Conservation (phyloP, 2,329 filamentous ascomycete genomes). For the Scytalidium lignicola region DNA sequence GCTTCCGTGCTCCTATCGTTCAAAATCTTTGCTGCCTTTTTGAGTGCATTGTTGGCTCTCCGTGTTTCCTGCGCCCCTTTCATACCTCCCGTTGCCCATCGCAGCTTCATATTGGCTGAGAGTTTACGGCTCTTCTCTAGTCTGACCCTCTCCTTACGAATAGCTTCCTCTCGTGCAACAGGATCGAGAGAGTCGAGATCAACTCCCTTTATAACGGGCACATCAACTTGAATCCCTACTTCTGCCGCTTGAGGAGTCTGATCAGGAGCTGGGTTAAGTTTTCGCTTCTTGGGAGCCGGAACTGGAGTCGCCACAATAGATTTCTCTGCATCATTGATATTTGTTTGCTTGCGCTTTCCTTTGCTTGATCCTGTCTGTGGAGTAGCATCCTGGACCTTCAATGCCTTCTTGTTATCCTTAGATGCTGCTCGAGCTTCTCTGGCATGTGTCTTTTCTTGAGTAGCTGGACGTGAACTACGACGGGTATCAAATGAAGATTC, state of each 20-base stretch:
- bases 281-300: neutral
- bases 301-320: neutral
- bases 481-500: slow-evolving; percentile 9
- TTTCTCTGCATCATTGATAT: neutral
- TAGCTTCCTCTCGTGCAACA: slow-evolving; percentile 1
- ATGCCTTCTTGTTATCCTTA: neutral
- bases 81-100: slow-evolving; percentile 59
- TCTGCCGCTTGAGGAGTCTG: neutral
- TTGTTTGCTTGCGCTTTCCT: neutral
- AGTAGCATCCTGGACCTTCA: neutral
- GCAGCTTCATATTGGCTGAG: slow-evolving; percentile 58
- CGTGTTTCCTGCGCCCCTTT: slow-evolving; percentile 54
- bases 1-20: neutral
- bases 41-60: slow-evolving; percentile 54
- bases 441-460: slow-evolving; percentile 8
- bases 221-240: neutral
- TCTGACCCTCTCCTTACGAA: slow-evolving; percentile 16
- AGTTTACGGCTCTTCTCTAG: slow-evolving; percentile 57
- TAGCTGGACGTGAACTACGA: slow-evolving; percentile 9
- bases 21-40: slow-evolving; percentile 38
- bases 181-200: neutral
- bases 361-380: neutral
- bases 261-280: neutral
- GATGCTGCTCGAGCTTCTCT: neutral
- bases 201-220: neutral